These are phyloP conservation scores for Citrullus colocynthis DNA, from an alignment of 306 rosid genomes.

Conservation along the genomic window DNA sequence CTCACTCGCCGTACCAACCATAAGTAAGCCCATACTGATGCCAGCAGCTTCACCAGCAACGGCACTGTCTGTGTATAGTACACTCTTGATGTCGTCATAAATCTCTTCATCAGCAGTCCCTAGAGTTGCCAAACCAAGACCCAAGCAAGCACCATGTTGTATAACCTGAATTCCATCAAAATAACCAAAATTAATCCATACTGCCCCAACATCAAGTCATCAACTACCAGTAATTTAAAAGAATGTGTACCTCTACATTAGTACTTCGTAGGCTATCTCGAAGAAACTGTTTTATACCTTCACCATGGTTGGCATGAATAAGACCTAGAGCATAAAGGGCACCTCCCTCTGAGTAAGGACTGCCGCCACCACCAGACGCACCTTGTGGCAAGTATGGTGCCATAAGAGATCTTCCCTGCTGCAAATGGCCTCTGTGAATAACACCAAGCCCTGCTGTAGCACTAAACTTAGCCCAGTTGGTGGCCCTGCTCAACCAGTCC, in stretches of 20 bases:
- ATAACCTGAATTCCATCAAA: conserved; percentile 50
- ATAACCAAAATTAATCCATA: conserved; percentile 2
- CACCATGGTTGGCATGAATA: conserved; percentile 97
- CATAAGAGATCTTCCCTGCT: conserved; percentile 93
- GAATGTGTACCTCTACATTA: conserved; percentile 66
- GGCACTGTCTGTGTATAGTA: conserved; percentile 87
- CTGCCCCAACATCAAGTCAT: neutral
- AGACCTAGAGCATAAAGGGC: conserved; percentile 95
- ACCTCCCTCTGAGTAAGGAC: conserved; percentile 96
- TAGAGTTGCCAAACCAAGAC: conserved; percentile 90
- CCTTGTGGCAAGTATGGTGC: conserved; percentile 98
- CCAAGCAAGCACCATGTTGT: conserved; percentile 97
- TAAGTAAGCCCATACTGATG: conserved; percentile 89
- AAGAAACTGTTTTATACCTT: conserved; percentile 93
- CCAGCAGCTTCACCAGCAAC: conserved; percentile 99
- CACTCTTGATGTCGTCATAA: conserved; percentile 74
- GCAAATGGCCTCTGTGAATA: conserved; percentile 91
- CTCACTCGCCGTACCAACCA: conserved; percentile 98
- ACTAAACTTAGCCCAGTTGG: conserved; percentile 97
- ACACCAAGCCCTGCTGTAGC: conserved; percentile 98
- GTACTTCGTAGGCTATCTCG: conserved; percentile 84
- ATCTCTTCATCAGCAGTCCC: conserved; percentile 95
- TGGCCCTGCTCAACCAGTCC: conserved; percentile 99
- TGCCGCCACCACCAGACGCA: conserved; percentile 86
- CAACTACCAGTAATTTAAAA: neutral